Conservation (phyloP, 2,329 filamentous ascomycete species). For the Exophiala oligosperma region DNA sequence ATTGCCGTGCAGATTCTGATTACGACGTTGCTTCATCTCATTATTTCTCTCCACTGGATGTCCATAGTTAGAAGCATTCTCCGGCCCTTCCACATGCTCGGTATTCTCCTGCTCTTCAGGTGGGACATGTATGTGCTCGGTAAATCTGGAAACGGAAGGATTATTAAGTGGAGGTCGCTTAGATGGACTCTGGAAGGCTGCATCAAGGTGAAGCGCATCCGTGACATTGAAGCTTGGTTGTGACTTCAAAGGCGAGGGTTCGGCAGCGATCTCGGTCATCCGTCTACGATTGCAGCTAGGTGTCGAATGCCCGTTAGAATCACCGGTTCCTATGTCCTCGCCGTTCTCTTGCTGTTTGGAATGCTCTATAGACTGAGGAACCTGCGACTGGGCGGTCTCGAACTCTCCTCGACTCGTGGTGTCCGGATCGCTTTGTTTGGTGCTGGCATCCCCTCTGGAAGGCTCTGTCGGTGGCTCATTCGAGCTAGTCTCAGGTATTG, state of each 20-base stretch:
- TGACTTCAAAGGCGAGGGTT: conserved; percentile 21
- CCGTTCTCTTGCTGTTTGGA: neutral
- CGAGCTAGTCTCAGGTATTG: conserved; percentile 25
- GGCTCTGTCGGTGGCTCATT: conserved; percentile 6
- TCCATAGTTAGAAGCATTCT: too few species aligned
- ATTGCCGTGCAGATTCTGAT: neutral
- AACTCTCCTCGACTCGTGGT: conserved; percentile 14
- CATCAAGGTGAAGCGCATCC: conserved; percentile 16
- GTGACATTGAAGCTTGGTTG: conserved; percentile 20
- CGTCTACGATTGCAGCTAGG: conserved; percentile 19
- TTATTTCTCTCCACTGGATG: too few species aligned
- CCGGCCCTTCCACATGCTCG: too few species aligned
- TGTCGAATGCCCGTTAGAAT: conserved; percentile 14
- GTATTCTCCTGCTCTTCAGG: neutral
- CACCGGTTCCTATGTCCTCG: conserved; percentile 1
- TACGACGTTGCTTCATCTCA: neutral
- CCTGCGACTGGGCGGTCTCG: conserved; percentile 23
- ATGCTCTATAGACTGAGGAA: conserved; percentile 3
- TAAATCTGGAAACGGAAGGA: neutral
- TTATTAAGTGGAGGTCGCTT: neutral
- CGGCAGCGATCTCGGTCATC: conserved; percentile 23
- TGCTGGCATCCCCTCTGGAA: neutral
- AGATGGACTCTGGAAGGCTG: conserved; percentile 7
- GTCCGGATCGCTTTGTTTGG: neutral
- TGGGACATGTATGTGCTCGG: neutral